Conservation (phyloP, 352 stramenopile genomes). For the Phytophthora colocasiae region DNA sequence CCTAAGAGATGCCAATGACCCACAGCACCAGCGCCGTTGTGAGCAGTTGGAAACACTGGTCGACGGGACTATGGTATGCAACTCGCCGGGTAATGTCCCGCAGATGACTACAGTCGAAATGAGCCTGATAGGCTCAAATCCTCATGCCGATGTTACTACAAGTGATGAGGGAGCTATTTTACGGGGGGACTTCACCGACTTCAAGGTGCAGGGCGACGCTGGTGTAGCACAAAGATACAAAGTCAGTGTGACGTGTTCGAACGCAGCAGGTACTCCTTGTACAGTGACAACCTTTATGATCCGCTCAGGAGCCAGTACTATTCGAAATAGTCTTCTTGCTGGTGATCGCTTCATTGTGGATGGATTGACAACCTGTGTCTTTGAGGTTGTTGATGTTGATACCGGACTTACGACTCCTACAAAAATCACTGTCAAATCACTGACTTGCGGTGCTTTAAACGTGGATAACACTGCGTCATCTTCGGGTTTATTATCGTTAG, state of each 20-base stretch:
- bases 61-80: conserved; percentile 80
- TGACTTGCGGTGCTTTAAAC: conserved; percentile 47
- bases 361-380: conserved; percentile 57
- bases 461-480: conserved; percentile 8
- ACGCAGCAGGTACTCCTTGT: conserved; percentile 12
- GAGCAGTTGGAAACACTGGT: conserved; percentile 64
- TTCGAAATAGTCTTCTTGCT: conserved; percentile 46
- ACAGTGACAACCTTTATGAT: conserved; percentile 23
- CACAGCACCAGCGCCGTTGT: conserved; percentile 34
- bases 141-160: conserved; percentile 30
- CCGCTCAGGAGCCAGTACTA: conserved; percentile 28
- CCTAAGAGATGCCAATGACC: conserved; percentile 81
- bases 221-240: conserved; percentile 50
- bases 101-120: conserved; percentile 53
- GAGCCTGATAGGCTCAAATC: conserved; percentile 41
- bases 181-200: conserved; percentile 89
- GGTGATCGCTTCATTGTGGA: conserved; percentile 68
- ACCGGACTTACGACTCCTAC: conserved; percentile 2
- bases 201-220: conserved; percentile 85
- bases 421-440: conserved; percentile 45
- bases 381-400: conserved; percentile 46
- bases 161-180: conserved; percentile 78
- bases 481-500: conserved; percentile 28
- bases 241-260: conserved; percentile 21
- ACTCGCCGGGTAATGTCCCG: conserved; percentile 93